Evolutionary conservation across 2,329 filamentous ascomycete genomes (phyloP), one percentile per base, ranked within the genome.

Genomic region (Xylaria hypoxylon): DNA sequence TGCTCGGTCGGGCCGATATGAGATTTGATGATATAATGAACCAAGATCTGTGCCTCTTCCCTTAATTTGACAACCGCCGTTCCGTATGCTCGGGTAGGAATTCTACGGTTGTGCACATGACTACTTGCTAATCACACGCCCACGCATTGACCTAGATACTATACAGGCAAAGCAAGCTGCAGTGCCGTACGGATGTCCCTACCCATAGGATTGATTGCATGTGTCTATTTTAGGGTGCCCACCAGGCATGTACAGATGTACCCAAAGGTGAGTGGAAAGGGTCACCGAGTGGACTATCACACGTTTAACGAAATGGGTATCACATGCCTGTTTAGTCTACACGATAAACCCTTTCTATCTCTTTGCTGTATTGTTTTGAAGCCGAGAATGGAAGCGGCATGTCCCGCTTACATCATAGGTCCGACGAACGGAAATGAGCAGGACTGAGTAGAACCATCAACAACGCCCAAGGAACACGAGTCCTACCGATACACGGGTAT

Each of bases 61-160:
- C 38, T 61, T 58, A 47, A 58, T 62, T 57, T 62, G 51, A 26
- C 22, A 42, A 33, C 24, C 31, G 17, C 13, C 19, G 44, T 44
- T 24, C 35, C 35, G 35, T 38, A 38, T 38, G 35, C 35, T 13
- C 13, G 35, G 35, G 35, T 38, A 38, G 13, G 35, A 38, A 38
- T 15, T 38, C 8, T 26, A 48, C 38, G 31, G 62, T 38, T 55
- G 13, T 22, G 24, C 31, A 31, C 62, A 51, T 55, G 48, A 22
- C 51, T 7, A 33, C 53, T 65, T 24, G 42, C 59, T 66, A 66
- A 59, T 22, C 31, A 19, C 59, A 66, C 64, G 17, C 64, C 64
- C 63, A 24, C 28, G 28, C n/a, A 24, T 33, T 58, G 19, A 33
- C 26, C 8, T 47, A n/a, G n/a, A n/a, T n/a, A 57, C 28, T 19